Evolutionary conservation across 148 eudicot species (phyloP).

Genomic region (Camellia lanceoleosa): DNA sequence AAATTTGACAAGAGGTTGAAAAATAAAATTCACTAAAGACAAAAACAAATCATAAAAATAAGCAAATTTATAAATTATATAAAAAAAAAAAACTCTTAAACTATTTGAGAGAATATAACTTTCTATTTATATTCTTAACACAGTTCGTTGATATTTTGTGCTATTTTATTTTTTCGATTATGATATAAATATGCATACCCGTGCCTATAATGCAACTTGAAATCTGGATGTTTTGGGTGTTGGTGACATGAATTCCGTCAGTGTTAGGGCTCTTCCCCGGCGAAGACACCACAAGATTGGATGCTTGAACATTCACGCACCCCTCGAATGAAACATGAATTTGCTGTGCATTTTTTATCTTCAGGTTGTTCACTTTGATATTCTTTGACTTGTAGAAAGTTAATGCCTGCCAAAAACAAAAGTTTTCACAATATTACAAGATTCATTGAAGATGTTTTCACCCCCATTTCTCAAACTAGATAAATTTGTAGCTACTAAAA

Average conservation of each 20-base stretch:
- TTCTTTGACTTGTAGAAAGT: slow-evolving; percentile 55
- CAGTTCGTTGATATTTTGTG: too few species aligned
- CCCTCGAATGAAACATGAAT: slow-evolving; percentile 55
- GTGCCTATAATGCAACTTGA: slow-evolving; percentile 43
- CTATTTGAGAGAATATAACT: not conserved
- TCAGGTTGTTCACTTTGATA: slow-evolving; percentile 42
- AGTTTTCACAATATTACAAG: not conserved
- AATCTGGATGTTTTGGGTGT: slow-evolving; percentile 44
- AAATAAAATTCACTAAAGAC: too few species aligned
- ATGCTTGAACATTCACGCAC: slow-evolving; percentile 38
- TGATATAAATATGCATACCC: slow-evolving; percentile 29
- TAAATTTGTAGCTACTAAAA: not conserved
- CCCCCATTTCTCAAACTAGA: not conserved
- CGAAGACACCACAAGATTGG: slow-evolving; percentile 39
- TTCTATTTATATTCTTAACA: not conserved
- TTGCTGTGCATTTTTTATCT: slow-evolving; percentile 64
- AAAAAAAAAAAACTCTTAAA: not conserved
- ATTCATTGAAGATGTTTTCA: too few species aligned
- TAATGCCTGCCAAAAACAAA: slow-evolving; percentile 45
- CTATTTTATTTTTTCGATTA: not conserved
- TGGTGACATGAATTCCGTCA: slow-evolving; percentile 73
- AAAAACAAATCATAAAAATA: not conserved
- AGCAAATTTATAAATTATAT: not conserved
- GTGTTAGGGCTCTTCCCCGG: slow-evolving; percentile 76
- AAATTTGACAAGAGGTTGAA: too few species aligned